These are phyloP conservation scores for Fusarium neocosmosporiellum DNA, from an alignment of 2,329 filamentous ascomycete species.

Conservation along the genomic window DNA sequence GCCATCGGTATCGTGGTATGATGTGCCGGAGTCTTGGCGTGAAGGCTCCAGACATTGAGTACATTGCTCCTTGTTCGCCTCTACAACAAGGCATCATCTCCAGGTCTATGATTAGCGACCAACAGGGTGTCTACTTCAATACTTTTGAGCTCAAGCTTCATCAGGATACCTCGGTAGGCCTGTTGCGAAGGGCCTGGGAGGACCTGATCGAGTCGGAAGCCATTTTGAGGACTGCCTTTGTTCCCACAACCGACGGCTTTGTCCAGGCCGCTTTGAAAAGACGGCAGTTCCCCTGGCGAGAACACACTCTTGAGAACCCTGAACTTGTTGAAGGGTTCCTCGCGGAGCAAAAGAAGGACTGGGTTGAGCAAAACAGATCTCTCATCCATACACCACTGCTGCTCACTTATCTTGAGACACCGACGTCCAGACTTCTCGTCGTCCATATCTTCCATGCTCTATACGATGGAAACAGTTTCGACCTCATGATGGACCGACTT, in stretches of 20 bases:
- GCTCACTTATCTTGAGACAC: constrained; percentile 56
- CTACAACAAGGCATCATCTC: constrained; percentile 90
- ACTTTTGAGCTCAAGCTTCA: constrained; percentile 72
- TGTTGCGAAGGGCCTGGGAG: constrained; percentile 69
- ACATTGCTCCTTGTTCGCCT: constrained; percentile 84
- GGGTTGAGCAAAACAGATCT: constrained; percentile 64
- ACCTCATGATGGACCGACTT: constrained; percentile 72
- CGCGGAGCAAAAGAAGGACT: constrained; percentile 54
- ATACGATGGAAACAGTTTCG: constrained; percentile 86
- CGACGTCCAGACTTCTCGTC: constrained; percentile 59
- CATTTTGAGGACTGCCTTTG: constrained; percentile 79
- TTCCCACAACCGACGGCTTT: constrained; percentile 78
- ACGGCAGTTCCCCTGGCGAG: constrained; percentile 56
- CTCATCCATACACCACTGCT: constrained; percentile 29
- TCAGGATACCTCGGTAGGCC: constrained; percentile 54
- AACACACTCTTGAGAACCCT: constrained; percentile 44
- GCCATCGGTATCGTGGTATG: constrained; percentile 67
- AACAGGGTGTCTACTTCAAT: constrained; percentile 78
- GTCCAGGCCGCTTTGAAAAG: constrained; percentile 75
- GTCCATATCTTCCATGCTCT: constrained; percentile 86
- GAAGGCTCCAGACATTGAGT: constrained; percentile 68
- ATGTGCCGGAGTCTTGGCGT: constrained; percentile 66
- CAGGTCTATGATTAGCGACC: constrained; percentile 67
- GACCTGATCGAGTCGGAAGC: constrained; percentile 63
- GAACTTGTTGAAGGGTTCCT: constrained; percentile 49